Evolutionary conservation across 176 grass and related monocot genomes (phyloP).

Genomic region (Bothriochloa decipiens): DNA sequence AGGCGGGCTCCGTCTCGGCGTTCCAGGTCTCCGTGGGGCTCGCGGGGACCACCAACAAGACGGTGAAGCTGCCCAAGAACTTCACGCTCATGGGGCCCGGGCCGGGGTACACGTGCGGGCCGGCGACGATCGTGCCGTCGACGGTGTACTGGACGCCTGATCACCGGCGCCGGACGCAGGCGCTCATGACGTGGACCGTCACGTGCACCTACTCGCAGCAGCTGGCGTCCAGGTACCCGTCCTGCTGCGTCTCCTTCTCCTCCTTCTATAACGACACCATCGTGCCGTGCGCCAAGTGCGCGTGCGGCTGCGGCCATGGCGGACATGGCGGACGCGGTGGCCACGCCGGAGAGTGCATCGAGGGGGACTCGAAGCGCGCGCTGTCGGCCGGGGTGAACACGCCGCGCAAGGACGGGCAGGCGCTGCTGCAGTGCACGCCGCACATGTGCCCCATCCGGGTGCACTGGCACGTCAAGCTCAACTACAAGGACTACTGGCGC

Average conservation of each 20-base stretch:
- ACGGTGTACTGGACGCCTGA: slow-evolving; percentile 71
- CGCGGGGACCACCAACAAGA: slow-evolving; percentile 90
- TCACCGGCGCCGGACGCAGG: slow-evolving; percentile 75
- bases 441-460: slow-evolving; percentile 92
- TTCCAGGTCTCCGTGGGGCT: slow-evolving; percentile 92
- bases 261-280: slow-evolving; percentile 97
- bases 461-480: slow-evolving; percentile 97
- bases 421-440: slow-evolving; percentile 77
- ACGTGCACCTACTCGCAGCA: slow-evolving; percentile 87
- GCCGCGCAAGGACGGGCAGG: slow-evolving; percentile 65
- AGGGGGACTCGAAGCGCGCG: slow-evolving; percentile 61
- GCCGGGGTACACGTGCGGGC: slow-evolving; percentile 80
- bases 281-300: slow-evolving; percentile 68
- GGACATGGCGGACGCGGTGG: slow-evolving; percentile 22
- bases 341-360: slow-evolving; percentile 32
- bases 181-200: slow-evolving; percentile 90
- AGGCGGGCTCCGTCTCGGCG: slow-evolving; percentile 48
- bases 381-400: slow-evolving; percentile 68
- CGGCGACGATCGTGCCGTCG: slow-evolving; percentile 64
- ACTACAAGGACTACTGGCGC: slow-evolving; percentile 98
- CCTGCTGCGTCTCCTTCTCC: slow-evolving; percentile 90
- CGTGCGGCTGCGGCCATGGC: slow-evolving; percentile 75
- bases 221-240: slow-evolving; percentile 69
- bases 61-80: slow-evolving; percentile 82
- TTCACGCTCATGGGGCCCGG: slow-evolving; percentile 78